Evolutionary conservation across 106 monocot genomes (phyloP), one percentile per base, ranked within the genome.

Genomic region (Allium fistulosum): DNA sequence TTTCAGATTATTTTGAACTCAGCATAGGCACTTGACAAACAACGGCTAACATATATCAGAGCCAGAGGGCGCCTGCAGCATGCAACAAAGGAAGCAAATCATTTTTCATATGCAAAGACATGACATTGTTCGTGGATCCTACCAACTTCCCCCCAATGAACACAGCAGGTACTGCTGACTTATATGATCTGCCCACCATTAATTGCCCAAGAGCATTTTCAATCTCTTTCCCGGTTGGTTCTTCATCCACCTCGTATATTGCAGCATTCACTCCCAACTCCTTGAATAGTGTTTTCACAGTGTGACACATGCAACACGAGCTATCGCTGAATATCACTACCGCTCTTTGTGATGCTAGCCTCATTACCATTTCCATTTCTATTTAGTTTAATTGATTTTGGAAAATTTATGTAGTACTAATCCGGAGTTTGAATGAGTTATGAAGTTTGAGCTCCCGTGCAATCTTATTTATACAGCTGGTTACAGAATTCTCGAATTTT

Each of bases 261-360:
- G 64, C 26, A 14, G 64, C 46, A n/a, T 65, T 46, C 8, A 65
- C 64, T 9, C 64, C 64, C 10, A 65, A 48, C 27, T 65, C 64
- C 13, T 26, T 37, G 22, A 65, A 72, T 17, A 78, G 66, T 16
- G 28, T 48, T 72, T 78, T 78, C 6, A 78, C 67, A 47, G 72
- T 53, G 52, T 78, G 78, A 51, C 78, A 72, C 78, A 78, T 78
- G 78, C 78, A 78, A 5, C 37, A 37, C 4, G 37, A 37, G 37
- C 37, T 37, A 2, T 5, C 1, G 37, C 37, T 37, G 37, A 37
- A 37, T 37, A 37, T 37, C 37, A 37, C 37, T 37, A 37, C 37
- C 0, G 37, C 37, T 37, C 4, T 37, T 37, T 37, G 37, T 37
- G 37, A 37, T 37, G 37, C 37, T 37, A 37, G 37, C 37, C 37